Conservation (phyloP, 257 asterid species). For the Mitragyna speciosa region DNA sequence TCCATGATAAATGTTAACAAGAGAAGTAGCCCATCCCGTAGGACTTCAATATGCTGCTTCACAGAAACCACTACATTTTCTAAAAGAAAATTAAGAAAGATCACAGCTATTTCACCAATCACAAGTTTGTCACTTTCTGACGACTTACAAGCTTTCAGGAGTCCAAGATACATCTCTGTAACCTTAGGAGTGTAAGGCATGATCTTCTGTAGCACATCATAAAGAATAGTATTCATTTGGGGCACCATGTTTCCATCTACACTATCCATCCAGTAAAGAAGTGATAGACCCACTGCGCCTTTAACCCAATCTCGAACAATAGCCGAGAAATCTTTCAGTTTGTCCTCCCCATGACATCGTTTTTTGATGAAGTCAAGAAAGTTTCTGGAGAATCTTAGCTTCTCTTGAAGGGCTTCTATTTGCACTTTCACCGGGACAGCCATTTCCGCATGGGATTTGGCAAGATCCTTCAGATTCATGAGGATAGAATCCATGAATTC, state of each 20-base stretch:
- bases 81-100: background rate
- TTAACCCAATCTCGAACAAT: background rate
- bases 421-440: background rate
- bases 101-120: background rate
- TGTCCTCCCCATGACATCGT: background rate
- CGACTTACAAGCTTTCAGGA: background rate
- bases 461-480: background rate
- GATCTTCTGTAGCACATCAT: background rate
- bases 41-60: background rate
- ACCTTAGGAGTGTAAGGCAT: background rate
- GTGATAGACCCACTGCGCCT: background rate
- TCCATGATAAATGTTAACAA: background rate
- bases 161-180: background rate
- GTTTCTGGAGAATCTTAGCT: background rate
- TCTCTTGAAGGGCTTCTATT: background rate
- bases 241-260: background rate
- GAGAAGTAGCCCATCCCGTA: background rate
- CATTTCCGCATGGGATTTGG: too few species aligned
- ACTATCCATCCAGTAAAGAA: background rate
- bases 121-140: background rate
- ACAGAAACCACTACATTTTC: background rate
- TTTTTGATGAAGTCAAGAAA: background rate
- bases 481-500: background rate
- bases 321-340: background rate
- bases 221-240: background rate